Percentiles rank a stretch among this genome's conserved stretches.
Evolutionary conservation across 768 basidiomycete genomes (phyloP).

Genomic region (Xanthoconium stramineum): DNA sequence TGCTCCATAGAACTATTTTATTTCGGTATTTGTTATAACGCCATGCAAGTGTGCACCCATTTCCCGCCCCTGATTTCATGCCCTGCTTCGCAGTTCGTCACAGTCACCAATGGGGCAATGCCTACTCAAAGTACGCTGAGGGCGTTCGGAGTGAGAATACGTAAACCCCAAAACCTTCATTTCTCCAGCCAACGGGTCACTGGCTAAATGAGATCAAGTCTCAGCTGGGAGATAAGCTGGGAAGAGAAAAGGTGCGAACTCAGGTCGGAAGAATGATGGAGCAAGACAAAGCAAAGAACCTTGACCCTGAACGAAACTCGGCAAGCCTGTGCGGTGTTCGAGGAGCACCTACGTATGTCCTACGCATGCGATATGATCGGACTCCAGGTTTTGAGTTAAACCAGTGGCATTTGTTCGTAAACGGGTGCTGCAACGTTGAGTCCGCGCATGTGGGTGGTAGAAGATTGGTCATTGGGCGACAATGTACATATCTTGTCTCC

Average conservation of each 20-base stretch:
- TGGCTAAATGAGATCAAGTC: constrained; percentile 7
- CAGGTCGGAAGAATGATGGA: constrained; percentile 2
- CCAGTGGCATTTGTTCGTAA: constrained; percentile 9
- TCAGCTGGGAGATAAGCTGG: constrained; percentile 25
- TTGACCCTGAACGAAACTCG: constrained; percentile 11
- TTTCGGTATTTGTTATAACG: constrained; percentile 23
- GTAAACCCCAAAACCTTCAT: constrained; percentile 13
- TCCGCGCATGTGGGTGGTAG: constrained; percentile 12
- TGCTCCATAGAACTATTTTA: constrained; percentile 20
- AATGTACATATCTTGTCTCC: not conserved
- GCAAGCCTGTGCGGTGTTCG: not conserved
- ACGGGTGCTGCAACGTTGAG: constrained; percentile 22
- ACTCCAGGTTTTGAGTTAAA: not conserved
- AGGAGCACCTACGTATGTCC: not conserved
- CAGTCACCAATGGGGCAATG: not conserved
- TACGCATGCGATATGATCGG: not conserved
- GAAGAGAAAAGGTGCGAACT: constrained; percentile 11
- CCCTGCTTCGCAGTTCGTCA: constrained; percentile 6
- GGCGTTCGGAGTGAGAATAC: constrained; percentile 2
- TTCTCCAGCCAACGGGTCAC: constrained; percentile 7
- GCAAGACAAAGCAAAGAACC: constrained; percentile 17
- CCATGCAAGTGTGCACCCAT: constrained; percentile 8
- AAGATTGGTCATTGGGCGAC: constrained; percentile 27
- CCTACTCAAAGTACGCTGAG: not conserved
- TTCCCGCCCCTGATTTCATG: constrained; percentile 13